A percentile compares a stretch with the other conserved stretches of the same genome.
Evolutionary conservation across 164 flowering plant species (phyloP).

Genomic region (Brasenia schreberi): DNA sequence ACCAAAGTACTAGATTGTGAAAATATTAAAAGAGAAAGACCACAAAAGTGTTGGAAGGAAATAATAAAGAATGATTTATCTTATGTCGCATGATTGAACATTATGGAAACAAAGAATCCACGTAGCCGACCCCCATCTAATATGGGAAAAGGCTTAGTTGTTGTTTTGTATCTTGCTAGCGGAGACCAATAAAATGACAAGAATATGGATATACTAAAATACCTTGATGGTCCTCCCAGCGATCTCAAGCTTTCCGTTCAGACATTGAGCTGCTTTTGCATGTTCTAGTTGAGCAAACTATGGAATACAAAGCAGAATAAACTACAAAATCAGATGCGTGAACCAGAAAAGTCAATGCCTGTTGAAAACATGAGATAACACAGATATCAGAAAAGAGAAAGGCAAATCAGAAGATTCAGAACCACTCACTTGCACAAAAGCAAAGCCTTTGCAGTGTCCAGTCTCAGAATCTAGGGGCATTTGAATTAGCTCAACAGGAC

Average conservation of each 20-base stretch:
- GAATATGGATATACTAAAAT: background rate
- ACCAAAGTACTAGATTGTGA: no score
- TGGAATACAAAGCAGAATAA: background rate
- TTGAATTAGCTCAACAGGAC: slow-evolving; percentile 89
- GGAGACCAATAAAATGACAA: background rate
- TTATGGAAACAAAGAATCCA: no score
- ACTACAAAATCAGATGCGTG: background rate
- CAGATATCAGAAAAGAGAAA: background rate
- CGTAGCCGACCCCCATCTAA: no score
- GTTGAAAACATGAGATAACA: background rate
- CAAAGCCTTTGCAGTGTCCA: slow-evolving; percentile 96
- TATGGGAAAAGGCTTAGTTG: no score
- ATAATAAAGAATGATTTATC: no score
- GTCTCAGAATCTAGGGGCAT: slow-evolving; percentile 88
- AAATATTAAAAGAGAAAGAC: no score
- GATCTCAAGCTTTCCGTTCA: slow-evolving; percentile 86
- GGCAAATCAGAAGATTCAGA: background rate
- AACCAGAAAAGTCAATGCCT: background rate
- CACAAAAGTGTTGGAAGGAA: no score
- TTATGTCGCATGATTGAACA: no score
- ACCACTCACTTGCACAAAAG: slow-evolving; percentile 76
- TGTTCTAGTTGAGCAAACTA: slow-evolving; percentile 85
- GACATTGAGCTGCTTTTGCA: slow-evolving; percentile 84
- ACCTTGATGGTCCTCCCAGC: slow-evolving; percentile 87
- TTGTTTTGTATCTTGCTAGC: background rate